A percentile compares a stretch with the other conserved stretches of the same genome.
These are phyloP conservation scores for Salisapilia sapeloensis DNA, from an alignment of 352 stramenopile genomes.

Conservation along the genomic window DNA sequence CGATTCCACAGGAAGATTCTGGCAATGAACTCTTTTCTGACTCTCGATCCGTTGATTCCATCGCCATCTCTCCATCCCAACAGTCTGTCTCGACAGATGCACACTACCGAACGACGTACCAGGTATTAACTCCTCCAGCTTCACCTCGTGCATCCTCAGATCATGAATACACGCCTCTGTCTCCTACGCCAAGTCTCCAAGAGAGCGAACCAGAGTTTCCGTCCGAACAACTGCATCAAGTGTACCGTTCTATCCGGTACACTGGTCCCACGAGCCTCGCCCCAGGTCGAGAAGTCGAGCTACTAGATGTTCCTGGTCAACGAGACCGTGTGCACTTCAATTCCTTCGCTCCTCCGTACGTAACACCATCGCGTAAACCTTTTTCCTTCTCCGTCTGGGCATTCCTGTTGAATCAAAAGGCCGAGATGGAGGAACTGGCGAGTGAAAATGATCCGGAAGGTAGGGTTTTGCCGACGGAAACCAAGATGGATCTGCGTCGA, in stretches of 20 bases:
- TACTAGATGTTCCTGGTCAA: slow-evolving; percentile 17
- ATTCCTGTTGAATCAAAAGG: slow-evolving; percentile 48
- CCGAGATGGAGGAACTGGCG: slow-evolving; percentile 45
- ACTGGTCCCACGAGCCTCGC: slow-evolving; percentile 9
- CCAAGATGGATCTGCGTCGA: slow-evolving; percentile 49
- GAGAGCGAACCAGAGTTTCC: slow-evolving; percentile 23
- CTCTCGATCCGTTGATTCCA: no score
- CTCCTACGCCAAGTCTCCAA: slow-evolving; percentile 34
- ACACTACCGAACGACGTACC: no score
- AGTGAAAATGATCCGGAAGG: slow-evolving; percentile 14
- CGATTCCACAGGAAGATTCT: no score
- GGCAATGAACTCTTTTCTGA: no score
- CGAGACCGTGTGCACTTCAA: slow-evolving; percentile 67
- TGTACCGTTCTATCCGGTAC: slow-evolving; percentile 54
- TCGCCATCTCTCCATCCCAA: no score
- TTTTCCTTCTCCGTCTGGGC: slow-evolving; percentile 63
- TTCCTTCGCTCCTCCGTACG: slow-evolving; percentile 41
- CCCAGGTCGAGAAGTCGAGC: slow-evolving; percentile 8
- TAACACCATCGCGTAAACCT: slow-evolving; percentile 32
- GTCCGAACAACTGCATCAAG: slow-evolving; percentile 54
- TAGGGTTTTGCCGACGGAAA: slow-evolving; percentile 29
- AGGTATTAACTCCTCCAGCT: no score
- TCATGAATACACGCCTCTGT: slow-evolving; percentile 22
- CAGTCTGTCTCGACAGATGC: no score
- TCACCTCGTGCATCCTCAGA: no score